These are phyloP conservation scores for Aspergillus fumigatus DNA, from an alignment of 2,329 filamentous ascomycete species.

Conservation along the genomic window DNA sequence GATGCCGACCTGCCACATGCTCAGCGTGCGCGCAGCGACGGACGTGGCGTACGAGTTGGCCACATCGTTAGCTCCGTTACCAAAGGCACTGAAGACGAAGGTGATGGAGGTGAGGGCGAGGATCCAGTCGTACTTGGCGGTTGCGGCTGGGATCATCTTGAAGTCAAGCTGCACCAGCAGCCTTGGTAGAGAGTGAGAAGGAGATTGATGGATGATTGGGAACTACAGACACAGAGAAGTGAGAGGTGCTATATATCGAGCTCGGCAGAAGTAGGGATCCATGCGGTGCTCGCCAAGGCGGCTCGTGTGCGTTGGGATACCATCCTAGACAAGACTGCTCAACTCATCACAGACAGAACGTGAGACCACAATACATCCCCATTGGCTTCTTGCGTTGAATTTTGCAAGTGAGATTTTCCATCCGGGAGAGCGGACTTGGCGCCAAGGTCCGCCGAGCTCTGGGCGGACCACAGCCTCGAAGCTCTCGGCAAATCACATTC, in stretches of 20 bases:
- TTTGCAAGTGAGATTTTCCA: neutral
- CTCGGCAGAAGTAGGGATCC: neutral
- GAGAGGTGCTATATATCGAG: neutral
- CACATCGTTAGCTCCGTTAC: slow-evolving; percentile 42
- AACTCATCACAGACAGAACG: slow-evolving; percentile 1
- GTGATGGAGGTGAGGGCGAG: slow-evolving; percentile 25
- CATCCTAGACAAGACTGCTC: neutral
- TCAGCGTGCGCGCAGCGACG: slow-evolving; percentile 49
- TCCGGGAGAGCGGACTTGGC: slow-evolving; percentile 13
- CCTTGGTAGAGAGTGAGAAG: neutral
- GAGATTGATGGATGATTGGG: neutral
- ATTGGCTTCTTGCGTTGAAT: neutral
- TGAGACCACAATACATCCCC: slow-evolving; percentile 1
- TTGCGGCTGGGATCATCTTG: slow-evolving; percentile 19
- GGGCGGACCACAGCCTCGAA: neutral
- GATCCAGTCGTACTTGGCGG: slow-evolving; percentile 28
- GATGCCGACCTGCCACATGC: slow-evolving; percentile 50
- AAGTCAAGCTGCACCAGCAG: neutral
- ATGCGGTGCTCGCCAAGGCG: neutral
- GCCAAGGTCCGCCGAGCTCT: slow-evolving; percentile 1
- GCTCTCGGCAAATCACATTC: neutral
- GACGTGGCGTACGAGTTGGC: slow-evolving; percentile 53
- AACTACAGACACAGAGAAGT: neutral
- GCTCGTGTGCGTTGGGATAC: neutral
- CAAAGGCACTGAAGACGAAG: slow-evolving; percentile 25